Percentiles rank a stretch among this genome's conserved stretches.
phyloP scores from a whole-genome alignment of 495 filamentous ascomycete species.

The Penicillium coffeae region DNA sequence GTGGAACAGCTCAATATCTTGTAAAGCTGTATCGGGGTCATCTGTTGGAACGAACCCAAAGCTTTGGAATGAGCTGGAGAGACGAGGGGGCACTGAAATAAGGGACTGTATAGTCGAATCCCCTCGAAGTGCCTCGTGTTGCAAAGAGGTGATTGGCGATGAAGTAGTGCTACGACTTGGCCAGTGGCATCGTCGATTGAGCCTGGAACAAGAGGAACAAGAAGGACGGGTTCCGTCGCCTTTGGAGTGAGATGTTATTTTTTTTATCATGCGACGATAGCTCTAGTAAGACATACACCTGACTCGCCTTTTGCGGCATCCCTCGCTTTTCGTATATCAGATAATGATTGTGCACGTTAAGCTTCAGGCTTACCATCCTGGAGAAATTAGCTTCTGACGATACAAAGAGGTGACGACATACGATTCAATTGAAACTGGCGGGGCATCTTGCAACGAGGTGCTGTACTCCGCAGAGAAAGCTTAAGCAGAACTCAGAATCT shows the following conservation, averaged over 20 bases:
- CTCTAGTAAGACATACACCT: conserved; percentile 25
- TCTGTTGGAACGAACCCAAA: conserved; percentile 11
- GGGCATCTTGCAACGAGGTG: conserved; percentile 1
- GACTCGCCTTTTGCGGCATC: conserved; percentile 28
- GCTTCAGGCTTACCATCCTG: not conserved
- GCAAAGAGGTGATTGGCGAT: not conserved
- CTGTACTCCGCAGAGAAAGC: too few species aligned
- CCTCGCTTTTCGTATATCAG: conserved; percentile 15
- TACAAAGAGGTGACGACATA: conserved; percentile 1
- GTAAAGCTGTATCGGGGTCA: conserved; percentile 16
- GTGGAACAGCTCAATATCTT: conserved; percentile 16
- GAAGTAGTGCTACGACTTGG: not conserved
- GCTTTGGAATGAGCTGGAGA: not conserved
- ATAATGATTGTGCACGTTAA: not conserved
- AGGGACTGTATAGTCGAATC: not conserved
- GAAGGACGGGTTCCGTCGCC: conserved; percentile 25
- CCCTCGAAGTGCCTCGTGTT: not conserved
- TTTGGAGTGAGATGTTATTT: conserved; percentile 1
- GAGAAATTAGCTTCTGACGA: not conserved
- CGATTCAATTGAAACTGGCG: conserved; percentile 8
- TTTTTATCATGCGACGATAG: not conserved
- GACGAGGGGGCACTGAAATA: not conserved
- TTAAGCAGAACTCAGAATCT: too few species aligned
- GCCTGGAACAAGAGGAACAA: conserved; percentile 20
- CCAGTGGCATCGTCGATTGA: conserved; percentile 22